Base-by-base conservation (phyloP, 192 early-diverging fungal species). In the Podila horticola region DNA sequence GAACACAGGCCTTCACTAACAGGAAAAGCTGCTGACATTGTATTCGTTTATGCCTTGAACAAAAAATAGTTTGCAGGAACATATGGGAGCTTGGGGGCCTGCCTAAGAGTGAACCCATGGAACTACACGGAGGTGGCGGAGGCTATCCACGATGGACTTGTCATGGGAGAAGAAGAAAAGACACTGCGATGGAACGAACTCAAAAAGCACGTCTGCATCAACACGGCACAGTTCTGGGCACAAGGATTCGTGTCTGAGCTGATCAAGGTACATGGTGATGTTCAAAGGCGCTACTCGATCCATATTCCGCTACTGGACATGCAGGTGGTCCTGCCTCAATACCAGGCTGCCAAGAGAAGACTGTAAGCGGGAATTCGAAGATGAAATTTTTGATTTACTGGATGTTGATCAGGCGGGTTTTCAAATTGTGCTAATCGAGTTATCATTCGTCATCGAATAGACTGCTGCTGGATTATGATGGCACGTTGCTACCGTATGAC, bases 51-150 rank as follows among this genome's bases (percentile, higher is more conserved):
- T 10, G 0, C 11, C 11, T 7, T 5, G 34, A 10, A 10, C 9
- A 10, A 24, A 24, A n/a, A 12, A 15, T 67, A 87, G 89, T 99
- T 99, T 88, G 94, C 97, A 24, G 97, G 97, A 38, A 97, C 97
- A 0, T 96, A 95, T 64, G 97, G 97, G 57, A 91, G 92, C 15
- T 90, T 98, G 31, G 93, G 94, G 50, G 94, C 93, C 24, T 91
- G 89, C 38, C 81, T 96, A 24, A 86, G 95, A 17, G 94, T 99
- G n/a, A 99, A 99, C 81, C 97, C 97, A 22, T 98, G 97, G 97
- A 96, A 99, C 83, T 94, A 92, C 55, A 66, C 70, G 82, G 95
- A 96, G 59, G 94, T 96, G 8, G 94, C 96, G 9, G 84, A 91
- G 64, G 95, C 96, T 9, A 95, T 98, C 79, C 90, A 96, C 77